Evolutionary conservation across 371 early-diverging fungal genomes (phyloP), one percentile per base, ranked within the genome.

Genomic region (Coemansia sp.): DNA sequence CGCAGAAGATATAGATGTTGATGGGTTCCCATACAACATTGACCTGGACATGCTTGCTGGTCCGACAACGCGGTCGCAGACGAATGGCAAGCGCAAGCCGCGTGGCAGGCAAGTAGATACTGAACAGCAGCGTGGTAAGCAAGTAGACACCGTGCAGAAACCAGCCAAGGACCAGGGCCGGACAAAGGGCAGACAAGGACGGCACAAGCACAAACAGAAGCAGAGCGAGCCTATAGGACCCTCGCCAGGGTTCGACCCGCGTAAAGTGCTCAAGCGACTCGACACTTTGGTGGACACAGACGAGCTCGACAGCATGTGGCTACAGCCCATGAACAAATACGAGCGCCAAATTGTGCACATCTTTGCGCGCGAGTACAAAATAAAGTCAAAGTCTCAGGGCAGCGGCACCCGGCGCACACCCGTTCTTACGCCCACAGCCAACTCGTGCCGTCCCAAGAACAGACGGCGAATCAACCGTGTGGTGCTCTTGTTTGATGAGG

Each of bases 271-370:
- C 37, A 56, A 55, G 27, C 76, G 76, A 0, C 50, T 76, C 21
- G 76, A 76, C 26, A 48, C 58, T 31, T 68, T 76, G 31, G 39
- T 61, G 4, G 50, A 39, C 34, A 26, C 71, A 4, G 55, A 56
- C 3, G 76, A 76, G 37, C 31, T 78, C 27, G 62, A 53, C 18
- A 79, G 76, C n/a, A 50, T 74, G 52, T 80, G 80, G 77, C 64
- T 80, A 45, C 71, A 79, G 71, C 80, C 80, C 8, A 80, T 80
- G 80, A 63, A 67, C 70, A 77, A 67, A 47, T 60, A 61, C 16
- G 80, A 80, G 65, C 67, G 80, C 16, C 72, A 72, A 45, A 59
- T 79, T 4, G 80, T 80, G 18, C 76, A 72, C 22, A 34, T 79
- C 2, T 47, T 80, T 16, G 64, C 80, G 0, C 69, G 68, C 45